Base-by-base conservation (phyloP, 768 basidiomycete genomes). In the Gloeophyllum trabeum region DNA sequence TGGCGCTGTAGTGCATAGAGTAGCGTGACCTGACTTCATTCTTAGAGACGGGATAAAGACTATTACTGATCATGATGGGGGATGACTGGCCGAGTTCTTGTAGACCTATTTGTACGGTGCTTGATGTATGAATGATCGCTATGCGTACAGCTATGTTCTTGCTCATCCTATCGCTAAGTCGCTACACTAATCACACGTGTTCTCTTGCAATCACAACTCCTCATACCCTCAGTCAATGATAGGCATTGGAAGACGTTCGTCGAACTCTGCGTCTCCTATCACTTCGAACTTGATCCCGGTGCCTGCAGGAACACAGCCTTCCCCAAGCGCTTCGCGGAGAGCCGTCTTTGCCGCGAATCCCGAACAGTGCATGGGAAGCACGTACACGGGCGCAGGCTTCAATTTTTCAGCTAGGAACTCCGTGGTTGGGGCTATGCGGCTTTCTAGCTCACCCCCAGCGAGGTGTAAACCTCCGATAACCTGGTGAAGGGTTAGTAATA, bases 331-430 rank as follows among this genome's bases (percentile, higher is more conserved):
- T 4, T 60, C 57, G 53, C 79, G 76, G 50, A 91, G 58, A 1
- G 79, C 82, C 5, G 85, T 55, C 57, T 90, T 88, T 25, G 73
- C 71, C n/a, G 70, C 67, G 53, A 89, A 85, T 3, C 87, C 87
- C 2, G 82, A 76, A 51, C 88, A 91, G 54, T 91, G 89, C 77
- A 91, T 82, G 0, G 87, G 88, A 0, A 90, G 65, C 36, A 90
- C 59, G 48, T 81, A 89, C 1, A 66, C 69, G 1, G 84, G 85
- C 0, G 75, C 57, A 7, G 86, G 84, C 5, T 62, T 55, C 23
- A 89, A 59, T 41, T 69, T 51, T n/a, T 66, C 61, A 1, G 79
- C 69, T 24, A 91, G 60, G 57, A 85, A 89, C 10, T 79, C 59
- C 40, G 89, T 73, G 0, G 89, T 91, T 6, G 73, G 73, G 1